A percentile compares a stretch with the other conserved stretches of the same genome.
Conservation (phyloP, 495 filamentous ascomycete species). For the Letharia columbiana region DNA sequence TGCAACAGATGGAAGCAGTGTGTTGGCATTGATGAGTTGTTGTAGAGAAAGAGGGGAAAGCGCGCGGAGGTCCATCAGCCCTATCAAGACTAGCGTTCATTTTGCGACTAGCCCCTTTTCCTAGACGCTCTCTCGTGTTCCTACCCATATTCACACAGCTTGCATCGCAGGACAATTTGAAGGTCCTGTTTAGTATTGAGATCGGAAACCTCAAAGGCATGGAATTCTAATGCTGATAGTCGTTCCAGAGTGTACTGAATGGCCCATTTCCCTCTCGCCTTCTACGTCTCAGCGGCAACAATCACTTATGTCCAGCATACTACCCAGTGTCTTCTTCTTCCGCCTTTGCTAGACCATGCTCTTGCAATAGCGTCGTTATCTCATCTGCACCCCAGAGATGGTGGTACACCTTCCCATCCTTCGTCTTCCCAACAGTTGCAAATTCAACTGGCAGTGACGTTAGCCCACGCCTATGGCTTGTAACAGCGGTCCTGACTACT, state of each 20-base stretch:
- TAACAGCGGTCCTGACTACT: slow-evolving; percentile 26
- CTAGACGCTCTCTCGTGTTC: slow-evolving; percentile 19
- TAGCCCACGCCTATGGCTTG: not conserved
- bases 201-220: not conserved
- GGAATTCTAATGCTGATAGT: not conserved
- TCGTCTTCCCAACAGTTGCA: slow-evolving; percentile 92
- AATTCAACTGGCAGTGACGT: slow-evolving; percentile 68
- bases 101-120: slow-evolving; percentile 15
- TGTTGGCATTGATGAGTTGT: slow-evolving; percentile 25
- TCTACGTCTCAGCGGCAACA: not conserved
- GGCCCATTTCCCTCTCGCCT: not conserved
- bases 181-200: not conserved
- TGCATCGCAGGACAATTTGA: not conserved
- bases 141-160: not conserved
- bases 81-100: slow-evolving; percentile 11
- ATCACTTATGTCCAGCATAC: slow-evolving; percentile 11
- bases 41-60: slow-evolving; percentile 13
- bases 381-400: slow-evolving; percentile 95
- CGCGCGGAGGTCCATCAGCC: slow-evolving; percentile 1
- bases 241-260: not conserved
- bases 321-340: slow-evolving; percentile 64
- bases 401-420: slow-evolving; percentile 92
- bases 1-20: slow-evolving; percentile 35
- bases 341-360: slow-evolving; percentile 89
- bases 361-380: slow-evolving; percentile 86